phyloP scores from a whole-genome alignment of 768 basidiomycete genomes.

The Wakefieldia striispora region DNA sequence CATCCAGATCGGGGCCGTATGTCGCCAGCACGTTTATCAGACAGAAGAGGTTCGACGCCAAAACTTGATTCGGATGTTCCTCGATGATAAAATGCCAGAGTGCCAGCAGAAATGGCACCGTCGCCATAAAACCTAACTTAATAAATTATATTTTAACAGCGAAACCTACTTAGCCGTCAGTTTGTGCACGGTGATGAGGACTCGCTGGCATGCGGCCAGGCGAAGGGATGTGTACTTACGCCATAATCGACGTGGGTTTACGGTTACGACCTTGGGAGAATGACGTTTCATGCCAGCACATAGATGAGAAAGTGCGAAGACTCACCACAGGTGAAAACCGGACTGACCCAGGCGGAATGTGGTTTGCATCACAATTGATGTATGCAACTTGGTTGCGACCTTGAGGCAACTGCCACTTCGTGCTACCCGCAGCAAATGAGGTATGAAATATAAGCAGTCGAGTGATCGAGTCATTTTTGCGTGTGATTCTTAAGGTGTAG shows the following conservation, averaged over 20 bases:
- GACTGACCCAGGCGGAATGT: too few relatives aligned
- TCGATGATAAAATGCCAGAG: neutral
- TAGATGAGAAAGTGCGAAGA: neutral
- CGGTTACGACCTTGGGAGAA: too few relatives aligned
- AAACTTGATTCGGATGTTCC: neutral
- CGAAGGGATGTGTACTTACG: too few relatives aligned
- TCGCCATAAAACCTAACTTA: too few relatives aligned
- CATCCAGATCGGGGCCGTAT: neutral
- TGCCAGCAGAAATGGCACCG: slow-evolving; percentile 1
- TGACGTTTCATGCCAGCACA: neutral
- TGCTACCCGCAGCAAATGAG: neutral
- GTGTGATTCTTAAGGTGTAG: neutral
- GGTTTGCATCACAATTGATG: too few relatives aligned
- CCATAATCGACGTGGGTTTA: too few relatives aligned
- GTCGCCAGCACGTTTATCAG: neutral
- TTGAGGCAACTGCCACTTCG: neutral
- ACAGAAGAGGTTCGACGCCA: neutral
- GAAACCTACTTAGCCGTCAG: neutral
- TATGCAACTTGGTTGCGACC: too few relatives aligned
- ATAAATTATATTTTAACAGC: too few relatives aligned
- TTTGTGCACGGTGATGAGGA: neutral
- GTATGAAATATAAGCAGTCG: neutral
- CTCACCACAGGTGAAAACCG: too few relatives aligned
- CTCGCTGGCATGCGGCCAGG: neutral
- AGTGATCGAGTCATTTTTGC: neutral